Evolutionary conservation across 2,329 filamentous ascomycete species (phyloP), one percentile per base, ranked within the genome.

Genomic region (Ambrosiella xylebori): DNA sequence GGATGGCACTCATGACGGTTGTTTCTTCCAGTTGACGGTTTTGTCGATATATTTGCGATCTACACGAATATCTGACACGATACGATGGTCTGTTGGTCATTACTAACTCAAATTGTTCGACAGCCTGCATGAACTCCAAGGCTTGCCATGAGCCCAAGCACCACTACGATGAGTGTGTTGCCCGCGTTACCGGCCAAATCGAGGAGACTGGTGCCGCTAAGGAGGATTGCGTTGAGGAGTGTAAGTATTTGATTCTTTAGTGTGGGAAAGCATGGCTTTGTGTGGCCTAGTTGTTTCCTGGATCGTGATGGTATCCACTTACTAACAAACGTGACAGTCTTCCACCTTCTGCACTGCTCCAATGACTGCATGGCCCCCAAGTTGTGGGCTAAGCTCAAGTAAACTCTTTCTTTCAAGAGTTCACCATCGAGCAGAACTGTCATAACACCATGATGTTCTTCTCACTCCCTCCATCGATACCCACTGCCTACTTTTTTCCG

Each of bases 171-270:
- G 88, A 96, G 76, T 98, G 93, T 72, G 89, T 91, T 66, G 90
- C 95, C 81, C 89, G 93, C 67, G 93, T 98, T 65, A 88, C 83
- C 61, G 68, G 68, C 61, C 70, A 73, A 64, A 66, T 77, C 66
- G 81, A 88, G 68, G 80, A 85, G 65, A 79, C 84, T 63, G 82
- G 85, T 66, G 84, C 76, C 58, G 76, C 84, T 66, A 82, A 86
- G 68, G 93, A 98, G 80, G 90, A 97, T 77, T 98, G 93, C 68
- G 88, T 97, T 65, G 93, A 98, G 79, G 93, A 98, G 79, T 98
- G 93, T 97, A 85, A 74, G 90, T 51, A 50, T 38, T 27, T 27
- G 27, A 27, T 27, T 27, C 27, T 27, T 27, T 27, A 27, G 27
- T 27, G 27, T 27, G 27, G 27, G 27, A 27, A 27, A 27, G 35